Base-by-base conservation (phyloP, 1,284 basidiomycete species). In the Trichosporon inkin region DNA sequence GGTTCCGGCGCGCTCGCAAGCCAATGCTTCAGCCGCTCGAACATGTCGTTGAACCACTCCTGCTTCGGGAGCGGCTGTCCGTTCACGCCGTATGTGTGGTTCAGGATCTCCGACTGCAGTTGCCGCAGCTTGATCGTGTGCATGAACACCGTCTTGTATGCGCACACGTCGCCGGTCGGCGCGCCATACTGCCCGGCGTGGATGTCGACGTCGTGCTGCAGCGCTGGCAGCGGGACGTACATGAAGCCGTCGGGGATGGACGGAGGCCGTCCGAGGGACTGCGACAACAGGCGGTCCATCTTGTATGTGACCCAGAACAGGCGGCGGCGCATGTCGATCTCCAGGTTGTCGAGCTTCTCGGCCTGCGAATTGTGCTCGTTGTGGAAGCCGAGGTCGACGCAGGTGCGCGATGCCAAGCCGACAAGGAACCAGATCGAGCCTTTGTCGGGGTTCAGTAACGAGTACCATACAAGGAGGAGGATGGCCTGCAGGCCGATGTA, bases 371-470 rank as follows among this genome's bases (percentile, higher is more conserved):
- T 75, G 60, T 76, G 70, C 67, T 79, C 78, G 62, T 80, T 78
- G 64, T 80, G 78, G 60, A 77, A 78, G 11, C 78, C 78, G 28
- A 78, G 70, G 57, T 80, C 78, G 57, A 79, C 75, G 53, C 77
- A 78, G n/a, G 74, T 76, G 2, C 78, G 70, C 19, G 74, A 72
- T 1, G 78, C 78, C 22, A 80, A 69, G 13, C 78, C 78, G 24
- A 78, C 74, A 13, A 80, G 70, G 68, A 77, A 78, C 78, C 78
- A 80, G 53, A 80, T 76, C 6, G 77, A 79, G 14, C 78, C 78
- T 62, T 77, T 75, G 54, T 77, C 75, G 6, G 78, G 78, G 65
- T 80, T 80, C 37, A 80, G 65, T 10, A 80, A 70, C 14, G 78
- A 76, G 63, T 80, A 80, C 72, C 76, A 78, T 8, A 78, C 74